These are phyloP conservation scores for Colletotrichum endophyticum DNA, from an alignment of 2,329 filamentous ascomycete genomes.

Conservation along the genomic window DNA sequence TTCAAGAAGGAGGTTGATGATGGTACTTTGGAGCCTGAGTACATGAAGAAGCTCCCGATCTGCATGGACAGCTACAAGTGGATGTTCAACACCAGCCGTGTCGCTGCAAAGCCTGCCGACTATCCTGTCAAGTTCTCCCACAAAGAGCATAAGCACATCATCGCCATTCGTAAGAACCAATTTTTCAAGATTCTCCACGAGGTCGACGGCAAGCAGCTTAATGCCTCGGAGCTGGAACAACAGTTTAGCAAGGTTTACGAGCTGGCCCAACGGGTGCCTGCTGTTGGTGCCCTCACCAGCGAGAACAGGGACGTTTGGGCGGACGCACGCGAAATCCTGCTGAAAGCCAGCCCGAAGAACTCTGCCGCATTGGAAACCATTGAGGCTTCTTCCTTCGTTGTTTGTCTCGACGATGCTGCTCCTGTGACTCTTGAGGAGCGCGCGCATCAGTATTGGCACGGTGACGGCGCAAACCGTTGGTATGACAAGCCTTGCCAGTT, in stretches of 20 bases:
- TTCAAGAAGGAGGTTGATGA: conserved; percentile 93
- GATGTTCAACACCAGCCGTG: conserved; percentile 96
- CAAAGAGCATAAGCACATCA: conserved; percentile 81
- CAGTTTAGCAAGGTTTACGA: conserved; percentile 89
- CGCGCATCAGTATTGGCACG: conserved; percentile 96
- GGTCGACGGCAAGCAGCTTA: conserved; percentile 83
- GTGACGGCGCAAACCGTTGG: conserved; percentile 94
- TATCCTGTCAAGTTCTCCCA: conserved; percentile 81
- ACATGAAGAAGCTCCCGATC: conserved; percentile 97
- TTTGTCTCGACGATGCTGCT: conserved; percentile 90
- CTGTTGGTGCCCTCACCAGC: conserved; percentile 84
- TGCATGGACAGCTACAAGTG: conserved; percentile 98
- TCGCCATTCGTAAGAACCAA: conserved; percentile 93
- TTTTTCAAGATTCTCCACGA: conserved; percentile 93
- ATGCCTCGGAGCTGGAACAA: conserved; percentile 84
- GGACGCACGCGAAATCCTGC: conserved; percentile 77
- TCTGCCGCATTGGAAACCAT: conserved; percentile 78
- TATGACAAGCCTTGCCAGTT: conserved; percentile 98
- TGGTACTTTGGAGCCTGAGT: conserved; percentile 89
- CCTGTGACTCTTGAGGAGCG: conserved; percentile 96
- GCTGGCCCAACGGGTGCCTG: conserved; percentile 70
- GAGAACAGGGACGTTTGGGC: conserved; percentile 96
- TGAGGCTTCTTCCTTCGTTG: conserved; percentile 86
- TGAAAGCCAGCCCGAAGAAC: conserved; percentile 81
- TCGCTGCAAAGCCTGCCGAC: conserved; percentile 83